Percentiles rank a stretch among this genome's conserved stretches.
Evolutionary conservation across 306 rosid genomes (phyloP).

Genomic region (Notholithocarpus densiflorus): DNA sequence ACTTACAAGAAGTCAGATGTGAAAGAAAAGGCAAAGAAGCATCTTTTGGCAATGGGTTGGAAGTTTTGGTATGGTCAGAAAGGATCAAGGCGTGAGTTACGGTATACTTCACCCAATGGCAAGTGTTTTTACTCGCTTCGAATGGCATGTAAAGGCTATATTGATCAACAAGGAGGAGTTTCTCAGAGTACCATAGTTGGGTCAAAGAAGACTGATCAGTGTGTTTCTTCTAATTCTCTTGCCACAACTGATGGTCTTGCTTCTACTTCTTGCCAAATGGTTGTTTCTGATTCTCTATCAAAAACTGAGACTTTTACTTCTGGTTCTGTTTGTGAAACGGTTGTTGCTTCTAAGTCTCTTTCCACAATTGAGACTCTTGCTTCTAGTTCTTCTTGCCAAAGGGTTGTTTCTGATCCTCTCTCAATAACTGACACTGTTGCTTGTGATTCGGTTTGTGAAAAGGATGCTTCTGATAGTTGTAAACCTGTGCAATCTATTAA

Average conservation of each 20-base stretch:
- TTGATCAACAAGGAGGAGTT: constrained; percentile 17
- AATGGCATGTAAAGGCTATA: constrained; percentile 45
- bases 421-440: neutral
- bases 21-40: constrained; percentile 41
- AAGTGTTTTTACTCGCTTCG: constrained; percentile 43
- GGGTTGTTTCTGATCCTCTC: neutral
- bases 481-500: neutral
- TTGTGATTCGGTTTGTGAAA: neutral
- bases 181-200: neutral
- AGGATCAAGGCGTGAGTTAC: constrained; percentile 36
- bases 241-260: neutral
- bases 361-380: neutral
- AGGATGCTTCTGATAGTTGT: too few species aligned
- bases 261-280: neutral
- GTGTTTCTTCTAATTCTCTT: neutral
- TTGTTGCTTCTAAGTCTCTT: neutral
- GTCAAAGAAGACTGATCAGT: neutral
- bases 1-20: neutral
- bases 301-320: neutral
- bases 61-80: constrained; percentile 28
- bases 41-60: constrained; percentile 58
- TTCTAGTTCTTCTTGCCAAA: neutral
- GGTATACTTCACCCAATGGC: constrained; percentile 53
- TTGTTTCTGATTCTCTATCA: neutral
- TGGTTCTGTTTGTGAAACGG: neutral